A percentile compares a stretch with the other conserved stretches of the same genome.
phyloP scores from a whole-genome alignment of 208 protist genomes.

The Leishmania aethiopica region DNA sequence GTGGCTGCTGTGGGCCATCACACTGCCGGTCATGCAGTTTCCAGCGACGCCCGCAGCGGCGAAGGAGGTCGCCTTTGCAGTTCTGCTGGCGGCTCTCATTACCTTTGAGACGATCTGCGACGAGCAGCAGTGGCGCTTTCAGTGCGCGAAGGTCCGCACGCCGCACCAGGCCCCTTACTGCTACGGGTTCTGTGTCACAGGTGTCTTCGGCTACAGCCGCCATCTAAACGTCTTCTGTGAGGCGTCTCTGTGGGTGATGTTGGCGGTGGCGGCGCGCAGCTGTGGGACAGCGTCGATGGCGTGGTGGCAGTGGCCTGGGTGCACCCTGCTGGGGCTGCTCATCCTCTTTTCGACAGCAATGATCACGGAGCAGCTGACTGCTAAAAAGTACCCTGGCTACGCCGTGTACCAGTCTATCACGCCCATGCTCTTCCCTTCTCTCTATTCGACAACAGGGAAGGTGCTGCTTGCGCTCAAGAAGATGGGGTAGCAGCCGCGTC shows the following conservation, averaged over 20 bases:
- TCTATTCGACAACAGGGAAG: slow-evolving; percentile 45
- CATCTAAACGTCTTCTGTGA: slow-evolving; percentile 84
- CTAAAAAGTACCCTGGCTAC: slow-evolving; percentile 72
- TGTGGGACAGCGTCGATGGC: slow-evolving; percentile 10
- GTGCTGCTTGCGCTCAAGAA: slow-evolving; percentile 40
- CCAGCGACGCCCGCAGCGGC: slow-evolving; percentile 22
- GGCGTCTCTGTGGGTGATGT: slow-evolving; percentile 52
- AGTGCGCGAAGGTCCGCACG: slow-evolving; percentile 40
- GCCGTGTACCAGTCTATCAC: slow-evolving; percentile 67
- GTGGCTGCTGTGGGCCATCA: slow-evolving; percentile 76
- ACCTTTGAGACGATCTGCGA: slow-evolving; percentile 65
- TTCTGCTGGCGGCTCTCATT: slow-evolving; percentile 35
- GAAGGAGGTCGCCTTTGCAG: slow-evolving; percentile 43
- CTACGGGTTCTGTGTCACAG: slow-evolving; percentile 73
- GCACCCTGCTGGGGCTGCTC: slow-evolving; percentile 42
- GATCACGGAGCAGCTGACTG: slow-evolving; percentile 60
- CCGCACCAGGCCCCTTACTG: slow-evolving; percentile 20
- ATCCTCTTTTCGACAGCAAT: slow-evolving; percentile 53
- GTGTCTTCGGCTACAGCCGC: slow-evolving; percentile 75
- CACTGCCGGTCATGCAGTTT: slow-evolving; percentile 59
- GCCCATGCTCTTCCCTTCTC: slow-evolving; percentile 73
- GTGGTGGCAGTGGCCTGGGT: slow-evolving; percentile 59
- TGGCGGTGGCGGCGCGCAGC: slow-evolving; percentile 46
- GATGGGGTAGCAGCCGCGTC: background rate
- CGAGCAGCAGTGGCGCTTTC: slow-evolving; percentile 80